Evolutionary conservation across 1,139 yeast species (phyloP).

Genomic region (Hanseniaspora gamundiae): DNA sequence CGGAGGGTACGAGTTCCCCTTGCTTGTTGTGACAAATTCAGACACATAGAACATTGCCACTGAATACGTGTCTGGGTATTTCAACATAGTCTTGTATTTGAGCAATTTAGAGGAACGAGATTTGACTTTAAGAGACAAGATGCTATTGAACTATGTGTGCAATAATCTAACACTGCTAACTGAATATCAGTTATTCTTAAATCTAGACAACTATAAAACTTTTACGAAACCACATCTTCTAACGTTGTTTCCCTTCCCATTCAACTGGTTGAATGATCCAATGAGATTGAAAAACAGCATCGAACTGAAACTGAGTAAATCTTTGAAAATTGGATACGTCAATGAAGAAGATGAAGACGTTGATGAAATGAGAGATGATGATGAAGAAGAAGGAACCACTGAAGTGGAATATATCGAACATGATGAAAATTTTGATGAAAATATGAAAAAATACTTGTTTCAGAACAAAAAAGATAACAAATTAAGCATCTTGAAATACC

Average conservation of each 20-base stretch:
- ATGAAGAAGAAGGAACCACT: neutral
- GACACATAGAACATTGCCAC: constrained; percentile 10
- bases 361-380: neutral
- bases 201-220: constrained; percentile 49
- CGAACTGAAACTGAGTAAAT: neutral
- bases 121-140: constrained; percentile 11
- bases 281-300: neutral
- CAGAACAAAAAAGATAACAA: constrained; percentile 1
- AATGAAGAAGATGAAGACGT: neutral
- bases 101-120: constrained; percentile 7
- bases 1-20: constrained; percentile 41
- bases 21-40: constrained; percentile 28
- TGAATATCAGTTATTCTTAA: constrained; percentile 49
- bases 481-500: neutral
- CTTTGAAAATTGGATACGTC: neutral
- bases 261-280: constrained; percentile 2
- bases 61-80: constrained; percentile 34
- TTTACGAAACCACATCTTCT: constrained; percentile 29
- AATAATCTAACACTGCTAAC: constrained; percentile 24
- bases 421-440: constrained; percentile 1
- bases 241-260: neutral
- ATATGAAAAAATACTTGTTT: constrained; percentile 1
- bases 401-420: neutral
- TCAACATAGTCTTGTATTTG: constrained; percentile 34
- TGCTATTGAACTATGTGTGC: constrained; percentile 16